Base-by-base conservation (phyloP, 352 stramenopile species). In the Globisporangium alternatum region DNA sequence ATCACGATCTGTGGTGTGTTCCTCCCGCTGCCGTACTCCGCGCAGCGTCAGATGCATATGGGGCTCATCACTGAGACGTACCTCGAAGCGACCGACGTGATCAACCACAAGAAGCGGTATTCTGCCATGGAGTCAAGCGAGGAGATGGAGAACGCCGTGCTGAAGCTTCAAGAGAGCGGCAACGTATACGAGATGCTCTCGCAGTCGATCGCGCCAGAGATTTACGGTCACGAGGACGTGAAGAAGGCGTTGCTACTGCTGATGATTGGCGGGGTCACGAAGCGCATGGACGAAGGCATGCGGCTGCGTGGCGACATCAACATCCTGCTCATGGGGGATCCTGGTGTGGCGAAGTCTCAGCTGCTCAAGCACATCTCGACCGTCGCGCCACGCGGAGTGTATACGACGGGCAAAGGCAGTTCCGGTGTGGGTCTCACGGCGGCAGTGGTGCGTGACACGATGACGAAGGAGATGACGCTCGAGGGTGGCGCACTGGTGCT, bases 171-270 rank as follows among this genome's bases (percentile, higher is more conserved):
- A 51, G 82, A 96, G 62, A 77, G 71, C 4, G 55, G 68, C 1
- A 91, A 94, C 69, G 76, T 97, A 77, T 98, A 99, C 62, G 91
- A 96, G 13, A 85, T 95, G 61, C 74, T 99, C 3, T 96, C 97
- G 6, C 81, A 91, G 60, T 97, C 89, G 15, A 97, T 99, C 71
- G 98, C 98, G 17, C 98, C 98, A 0, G 97, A 99, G 85, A 99
- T 99, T 57, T 99, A 98, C 77, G 98, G 98, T 5, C 97, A 99
- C 66, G 96, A 98, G 56, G 96, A 99, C 77, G 97, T 99, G 12
- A 99, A 99, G 83, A 98, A 99, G 63, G 97, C 98, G 12, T 69
- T 99, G 33, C 75, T 99, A 12, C 76, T 99, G 47, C 91, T 99
- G 64, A 88, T 99, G 25, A 98, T 99, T 13, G 91, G 97, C 37